A percentile compares a stretch with the other conserved stretches of the same genome.
phyloP scores from a whole-genome alignment of 106 monocot genomes.

The Dendrobium catenatum region DNA sequence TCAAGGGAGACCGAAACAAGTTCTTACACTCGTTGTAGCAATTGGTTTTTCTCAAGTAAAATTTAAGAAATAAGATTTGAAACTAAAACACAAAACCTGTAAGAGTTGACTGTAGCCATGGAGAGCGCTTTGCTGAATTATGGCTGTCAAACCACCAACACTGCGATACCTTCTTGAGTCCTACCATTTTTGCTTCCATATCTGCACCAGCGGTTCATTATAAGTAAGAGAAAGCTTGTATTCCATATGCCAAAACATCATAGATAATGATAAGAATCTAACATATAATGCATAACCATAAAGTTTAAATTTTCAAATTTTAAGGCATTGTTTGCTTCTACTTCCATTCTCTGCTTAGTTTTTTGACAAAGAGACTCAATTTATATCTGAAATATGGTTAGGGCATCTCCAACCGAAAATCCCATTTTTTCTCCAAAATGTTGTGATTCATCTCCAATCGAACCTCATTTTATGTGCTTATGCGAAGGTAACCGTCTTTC shows the following conservation, averaged over 20 bases:
- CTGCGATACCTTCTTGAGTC: background rate
- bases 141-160: slow-evolving; percentile 18
- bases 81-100: slow-evolving; percentile 9
- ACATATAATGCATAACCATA: background rate
- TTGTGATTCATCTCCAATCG: too few species aligned
- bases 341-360: background rate
- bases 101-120: slow-evolving; percentile 16
- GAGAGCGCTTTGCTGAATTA: slow-evolving; percentile 9
- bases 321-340: background rate
- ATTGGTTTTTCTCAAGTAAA: background rate
- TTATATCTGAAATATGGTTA: background rate
- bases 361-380: background rate
- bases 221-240: background rate
- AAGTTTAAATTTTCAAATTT: background rate
- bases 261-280: background rate
- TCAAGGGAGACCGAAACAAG: background rate
- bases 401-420: too few species aligned
- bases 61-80: background rate
- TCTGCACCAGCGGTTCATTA: background rate
- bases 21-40: background rate
- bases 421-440: too few species aligned
- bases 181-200: slow-evolving; percentile 3
- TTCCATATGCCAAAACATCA: background rate
- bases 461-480: too few species aligned
- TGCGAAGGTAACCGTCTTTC: too few species aligned